A percentile compares a stretch with the other conserved stretches of the same genome.
Conservation (phyloP, 2,329 filamentous ascomycete species). For the Talaromyces funiculosus region DNA sequence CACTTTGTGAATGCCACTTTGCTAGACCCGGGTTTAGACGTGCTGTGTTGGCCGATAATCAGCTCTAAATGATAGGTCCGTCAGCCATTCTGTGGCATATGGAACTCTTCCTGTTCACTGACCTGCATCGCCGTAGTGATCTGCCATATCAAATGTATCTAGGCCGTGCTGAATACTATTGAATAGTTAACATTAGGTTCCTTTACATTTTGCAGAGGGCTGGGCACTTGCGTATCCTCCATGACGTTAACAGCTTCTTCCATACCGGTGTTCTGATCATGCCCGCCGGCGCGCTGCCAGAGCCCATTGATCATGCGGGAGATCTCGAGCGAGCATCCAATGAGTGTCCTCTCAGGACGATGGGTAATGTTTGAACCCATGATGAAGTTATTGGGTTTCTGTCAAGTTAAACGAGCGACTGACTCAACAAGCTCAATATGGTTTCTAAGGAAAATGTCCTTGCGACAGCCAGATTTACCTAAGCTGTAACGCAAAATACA, state of each 20-base stretch:
- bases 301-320: constrained; percentile 1
- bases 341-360: background rate
- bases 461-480: too few relatives aligned
- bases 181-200: background rate
- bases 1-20: constrained; percentile 1
- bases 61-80: background rate
- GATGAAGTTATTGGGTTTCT: background rate
- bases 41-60: background rate
- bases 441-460: too few relatives aligned
- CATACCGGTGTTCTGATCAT: constrained; percentile 1
- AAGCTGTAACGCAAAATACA: too few relatives aligned
- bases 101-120: background rate
- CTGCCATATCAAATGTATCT: background rate
- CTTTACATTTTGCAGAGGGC: background rate
- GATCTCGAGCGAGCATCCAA: background rate
- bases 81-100: background rate
- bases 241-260: background rate
- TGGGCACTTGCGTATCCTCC: background rate
- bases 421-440: too few relatives aligned
- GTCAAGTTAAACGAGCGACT: too few relatives aligned
- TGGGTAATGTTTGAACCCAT: background rate
- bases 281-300: background rate
- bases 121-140: background rate
- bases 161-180: background rate
- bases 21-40: background rate